These are phyloP conservation scores for Ophiostoma australiae DNA, from an alignment of 2,329 filamentous ascomycete genomes.

Conservation along the genomic window DNA sequence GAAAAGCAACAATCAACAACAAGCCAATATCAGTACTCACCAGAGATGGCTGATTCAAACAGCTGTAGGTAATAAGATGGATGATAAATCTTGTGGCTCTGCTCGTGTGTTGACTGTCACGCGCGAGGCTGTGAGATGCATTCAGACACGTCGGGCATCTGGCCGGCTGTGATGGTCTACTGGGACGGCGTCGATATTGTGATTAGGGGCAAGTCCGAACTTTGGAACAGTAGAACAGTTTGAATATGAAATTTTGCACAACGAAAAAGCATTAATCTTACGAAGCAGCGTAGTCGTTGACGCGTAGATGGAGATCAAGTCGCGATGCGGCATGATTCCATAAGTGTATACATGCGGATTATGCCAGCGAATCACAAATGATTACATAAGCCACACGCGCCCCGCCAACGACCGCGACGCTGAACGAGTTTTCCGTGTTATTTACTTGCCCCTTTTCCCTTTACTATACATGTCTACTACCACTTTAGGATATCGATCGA, in stretches of 20 bases:
- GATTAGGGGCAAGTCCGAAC: too few species aligned
- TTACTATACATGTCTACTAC: not conserved
- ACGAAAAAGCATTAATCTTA: too few species aligned
- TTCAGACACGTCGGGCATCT: not conserved
- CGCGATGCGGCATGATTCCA: not conserved
- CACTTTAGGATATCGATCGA: not conserved
- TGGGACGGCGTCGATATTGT: not conserved
- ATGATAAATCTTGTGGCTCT: too few species aligned
- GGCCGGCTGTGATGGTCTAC: not conserved
- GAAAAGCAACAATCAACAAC: not conserved
- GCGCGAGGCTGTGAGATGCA: not conserved
- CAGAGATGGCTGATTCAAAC: not conserved
- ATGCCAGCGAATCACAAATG: not conserved
- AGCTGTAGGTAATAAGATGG: not conserved
- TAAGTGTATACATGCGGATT: not conserved
- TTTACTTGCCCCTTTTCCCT: slow-evolving; percentile 2
- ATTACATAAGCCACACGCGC: not conserved
- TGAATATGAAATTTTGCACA: too few species aligned
- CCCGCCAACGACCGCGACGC: not conserved
- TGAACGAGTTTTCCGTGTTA: not conserved
- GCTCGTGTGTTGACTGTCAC: not conserved
- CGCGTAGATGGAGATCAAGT: not conserved
- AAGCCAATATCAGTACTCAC: not conserved
- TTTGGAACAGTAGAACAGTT: too few species aligned
- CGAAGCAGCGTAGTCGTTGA: not conserved